phyloP scores from a whole-genome alignment of 176 grass and related monocot species.

The Oryza coarctata region DNA sequence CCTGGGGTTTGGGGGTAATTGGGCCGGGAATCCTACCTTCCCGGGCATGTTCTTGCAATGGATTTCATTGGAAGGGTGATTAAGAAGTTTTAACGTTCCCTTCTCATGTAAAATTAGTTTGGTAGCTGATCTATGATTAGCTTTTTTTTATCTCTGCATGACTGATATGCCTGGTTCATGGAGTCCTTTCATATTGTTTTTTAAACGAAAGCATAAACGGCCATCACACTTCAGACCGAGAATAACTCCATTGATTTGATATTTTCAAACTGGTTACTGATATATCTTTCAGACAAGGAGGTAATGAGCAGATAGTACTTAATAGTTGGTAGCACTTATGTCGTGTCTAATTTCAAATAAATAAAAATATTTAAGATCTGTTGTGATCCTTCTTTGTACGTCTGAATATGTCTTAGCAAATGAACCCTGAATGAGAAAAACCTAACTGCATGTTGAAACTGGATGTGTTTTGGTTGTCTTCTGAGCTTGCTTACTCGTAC shows the following conservation, averaged over 20 bases:
- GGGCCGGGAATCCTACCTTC: no score
- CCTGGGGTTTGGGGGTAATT: no score
- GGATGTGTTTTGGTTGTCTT: not conserved
- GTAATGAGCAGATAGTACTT: constrained; percentile 42
- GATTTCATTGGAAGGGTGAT: constrained; percentile 97
- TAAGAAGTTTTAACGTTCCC: constrained; percentile 63
- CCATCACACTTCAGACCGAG: constrained; percentile 56
- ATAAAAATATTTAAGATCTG: not conserved
- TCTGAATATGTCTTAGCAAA: constrained; percentile 4
- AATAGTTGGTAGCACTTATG: not conserved
- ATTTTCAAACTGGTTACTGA: constrained; percentile 97
- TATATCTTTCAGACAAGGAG: constrained; percentile 98
- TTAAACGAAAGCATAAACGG: constrained; percentile 93
- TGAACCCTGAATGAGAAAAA: not conserved
- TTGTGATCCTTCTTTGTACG: not conserved
- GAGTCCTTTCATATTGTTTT: not conserved
- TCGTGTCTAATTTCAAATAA: not conserved
- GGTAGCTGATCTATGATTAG: not conserved
- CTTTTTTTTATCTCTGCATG: constrained; percentile 6
- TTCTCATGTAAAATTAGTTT: not conserved
- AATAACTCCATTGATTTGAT: constrained; percentile 81
- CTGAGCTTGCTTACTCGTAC: not conserved
- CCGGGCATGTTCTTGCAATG: constrained; percentile 75
- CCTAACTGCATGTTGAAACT: not conserved
- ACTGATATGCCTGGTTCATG: not conserved